These are phyloP conservation scores for Paxillus ammoniavirescens DNA, from an alignment of 768 basidiomycete genomes.

Conservation along the genomic window DNA sequence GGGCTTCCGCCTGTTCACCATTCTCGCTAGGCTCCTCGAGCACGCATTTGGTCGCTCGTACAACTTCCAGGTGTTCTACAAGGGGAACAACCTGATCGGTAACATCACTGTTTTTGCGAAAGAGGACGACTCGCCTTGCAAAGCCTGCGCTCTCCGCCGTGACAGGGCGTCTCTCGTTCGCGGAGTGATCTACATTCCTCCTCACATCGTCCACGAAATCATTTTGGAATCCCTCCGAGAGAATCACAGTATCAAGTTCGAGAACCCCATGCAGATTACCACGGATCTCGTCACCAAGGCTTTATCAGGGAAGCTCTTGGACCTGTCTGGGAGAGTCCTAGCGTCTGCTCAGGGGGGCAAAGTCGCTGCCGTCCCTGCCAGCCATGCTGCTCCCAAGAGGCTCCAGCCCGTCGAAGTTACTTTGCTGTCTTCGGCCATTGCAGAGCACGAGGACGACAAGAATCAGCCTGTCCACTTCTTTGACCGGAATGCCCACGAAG, in stretches of 20 bases:
- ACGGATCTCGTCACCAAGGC: no score
- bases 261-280: no score
- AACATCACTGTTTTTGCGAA: constrained; percentile 24
- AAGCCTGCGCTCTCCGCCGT: constrained; percentile 24
- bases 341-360: no score
- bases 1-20: constrained; percentile 25
- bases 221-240: no score
- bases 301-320: no score
- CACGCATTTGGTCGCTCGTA: constrained; percentile 25
- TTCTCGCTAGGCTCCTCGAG: constrained; percentile 25
- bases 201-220: constrained; percentile 12
- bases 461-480: constrained; percentile 17
- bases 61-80: constrained; percentile 20
- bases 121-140: constrained; percentile 22
- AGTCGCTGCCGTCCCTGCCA: no score
- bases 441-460: constrained; percentile 13
- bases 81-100: constrained; percentile 16
- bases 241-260: no score
- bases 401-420: constrained; percentile 20
- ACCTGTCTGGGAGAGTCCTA: no score
- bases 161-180: constrained; percentile 14
- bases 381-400: constrained; percentile 10
- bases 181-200: constrained; percentile 25
- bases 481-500: constrained; percentile 21
- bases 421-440: constrained; percentile 22